Percentiles rank a stretch among this genome's conserved stretches.
phyloP scores from a whole-genome alignment of 495 filamentous ascomycete genomes.

The Cercophora scortea region DNA sequence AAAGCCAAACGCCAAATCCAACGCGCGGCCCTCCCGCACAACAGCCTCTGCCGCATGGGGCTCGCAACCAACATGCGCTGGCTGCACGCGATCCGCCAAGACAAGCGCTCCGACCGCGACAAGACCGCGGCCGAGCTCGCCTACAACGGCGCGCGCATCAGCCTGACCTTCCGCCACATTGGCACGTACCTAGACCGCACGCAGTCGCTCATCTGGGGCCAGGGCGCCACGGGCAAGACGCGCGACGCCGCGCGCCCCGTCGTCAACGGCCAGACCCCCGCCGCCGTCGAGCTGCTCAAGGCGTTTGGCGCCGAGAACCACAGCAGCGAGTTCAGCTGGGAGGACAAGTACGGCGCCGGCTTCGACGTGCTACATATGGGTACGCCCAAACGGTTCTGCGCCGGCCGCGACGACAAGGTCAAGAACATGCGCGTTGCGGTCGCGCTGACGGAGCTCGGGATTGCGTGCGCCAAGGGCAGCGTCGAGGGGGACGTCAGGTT shows the following conservation, averaged over 20 bases:
- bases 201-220: conserved; percentile 73
- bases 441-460: conserved; percentile 49
- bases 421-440: conserved; percentile 51
- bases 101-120: conserved; percentile 61
- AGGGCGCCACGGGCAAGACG: conserved; percentile 70
- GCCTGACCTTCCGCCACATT: conserved; percentile 86
- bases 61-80: conserved; percentile 74
- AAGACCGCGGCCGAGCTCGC: conserved; percentile 65
- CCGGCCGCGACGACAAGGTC: conserved; percentile 42
- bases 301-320: conserved; percentile 87
- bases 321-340: conserved; percentile 66
- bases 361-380: conserved; percentile 80
- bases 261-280: conserved; percentile 56
- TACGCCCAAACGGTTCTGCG: conserved; percentile 43
- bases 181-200: conserved; percentile 68
- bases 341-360: conserved; percentile 64
- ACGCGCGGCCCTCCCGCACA: conserved; percentile 74
- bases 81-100: conserved; percentile 83
- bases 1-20: conserved; percentile 33
- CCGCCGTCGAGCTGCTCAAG: conserved; percentile 61
- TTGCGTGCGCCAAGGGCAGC: conserved; percentile 44
- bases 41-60: conserved; percentile 79
- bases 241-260: conserved; percentile 50
- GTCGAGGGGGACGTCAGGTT: conserved; percentile 39
- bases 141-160: conserved; percentile 71